Conservation (phyloP, 2,329 filamentous ascomycete species). For the Phialophora verrucosa region DNA sequence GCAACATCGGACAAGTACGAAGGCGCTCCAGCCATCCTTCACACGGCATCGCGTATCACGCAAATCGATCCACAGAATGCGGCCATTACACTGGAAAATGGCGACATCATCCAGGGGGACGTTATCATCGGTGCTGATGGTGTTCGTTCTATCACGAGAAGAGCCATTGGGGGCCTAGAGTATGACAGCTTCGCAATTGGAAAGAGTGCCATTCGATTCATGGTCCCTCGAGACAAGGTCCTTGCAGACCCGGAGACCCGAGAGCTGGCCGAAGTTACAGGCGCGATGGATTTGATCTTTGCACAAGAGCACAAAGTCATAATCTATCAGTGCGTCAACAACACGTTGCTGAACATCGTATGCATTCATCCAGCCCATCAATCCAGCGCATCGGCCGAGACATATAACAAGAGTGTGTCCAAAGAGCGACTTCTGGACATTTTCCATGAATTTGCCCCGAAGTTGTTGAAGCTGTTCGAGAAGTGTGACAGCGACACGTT, state of each 20-base stretch:
- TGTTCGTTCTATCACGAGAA: constrained; percentile 20
- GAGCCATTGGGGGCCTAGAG: constrained; percentile 39
- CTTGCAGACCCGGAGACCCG: constrained; percentile 42
- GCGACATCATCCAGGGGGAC: not conserved
- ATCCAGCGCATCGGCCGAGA: no score
- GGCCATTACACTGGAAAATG: constrained; percentile 25
- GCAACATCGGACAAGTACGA: not conserved
- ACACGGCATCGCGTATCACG: not conserved
- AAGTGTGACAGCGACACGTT: constrained; percentile 26
- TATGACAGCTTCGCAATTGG: constrained; percentile 1
- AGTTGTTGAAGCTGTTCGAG: constrained; percentile 4
- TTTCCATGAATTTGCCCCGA: not conserved
- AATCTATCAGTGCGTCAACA: constrained; percentile 30
- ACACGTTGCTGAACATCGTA: constrained; percentile 22
- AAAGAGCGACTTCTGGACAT: no score
- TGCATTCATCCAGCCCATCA: no score
- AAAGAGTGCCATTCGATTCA: constrained; percentile 45
- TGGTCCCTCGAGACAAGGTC: constrained; percentile 44
- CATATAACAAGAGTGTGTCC: no score
- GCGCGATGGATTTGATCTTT: no score
- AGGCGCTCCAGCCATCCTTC: constrained; percentile 34
- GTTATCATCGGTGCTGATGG: constrained; percentile 35
- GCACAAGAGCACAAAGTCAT: not conserved
- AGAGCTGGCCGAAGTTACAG: constrained; percentile 37
- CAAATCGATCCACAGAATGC: not conserved